Percentiles rank a stretch among this genome's conserved stretches.
Evolutionary conservation across 2,329 filamentous ascomycete species (phyloP).

Genomic region (Cladophialophora yegresii): DNA sequence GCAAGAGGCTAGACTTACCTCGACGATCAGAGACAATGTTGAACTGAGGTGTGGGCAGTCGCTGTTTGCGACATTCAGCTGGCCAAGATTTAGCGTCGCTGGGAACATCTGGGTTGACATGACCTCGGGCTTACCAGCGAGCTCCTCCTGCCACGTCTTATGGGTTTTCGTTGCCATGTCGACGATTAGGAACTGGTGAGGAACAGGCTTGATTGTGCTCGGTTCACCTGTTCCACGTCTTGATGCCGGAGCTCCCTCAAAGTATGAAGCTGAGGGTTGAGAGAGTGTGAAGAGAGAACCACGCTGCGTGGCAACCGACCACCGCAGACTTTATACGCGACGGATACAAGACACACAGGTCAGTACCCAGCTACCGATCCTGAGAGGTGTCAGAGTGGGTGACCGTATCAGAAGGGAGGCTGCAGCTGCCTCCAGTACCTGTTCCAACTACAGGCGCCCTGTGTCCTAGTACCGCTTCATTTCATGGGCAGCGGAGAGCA

Average conservation of each 20-base stretch:
- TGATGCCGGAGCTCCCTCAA: background rate
- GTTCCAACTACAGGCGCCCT: slow-evolving; percentile 24
- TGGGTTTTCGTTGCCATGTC: slow-evolving; percentile 35
- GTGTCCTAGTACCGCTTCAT: slow-evolving; percentile 29
- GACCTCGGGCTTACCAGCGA: slow-evolving; percentile 52
- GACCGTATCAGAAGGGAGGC: slow-evolving; percentile 25
- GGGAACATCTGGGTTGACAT: slow-evolving; percentile 1
- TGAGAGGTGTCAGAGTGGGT: slow-evolving; percentile 19
- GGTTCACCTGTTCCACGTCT: background rate
- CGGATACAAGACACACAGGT: slow-evolving; percentile 9
- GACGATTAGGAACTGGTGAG: background rate
- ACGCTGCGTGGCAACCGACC: slow-evolving; percentile 9
- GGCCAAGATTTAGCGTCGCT: slow-evolving; percentile 13
- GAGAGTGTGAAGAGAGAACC: slow-evolving; percentile 13
- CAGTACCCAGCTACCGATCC: slow-evolving; percentile 12
- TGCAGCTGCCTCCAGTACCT: slow-evolving; percentile 30
- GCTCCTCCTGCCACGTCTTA: slow-evolving; percentile 56
- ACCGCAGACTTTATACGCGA: slow-evolving; percentile 24
- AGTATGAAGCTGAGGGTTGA: background rate
- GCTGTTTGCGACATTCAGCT: slow-evolving; percentile 35
- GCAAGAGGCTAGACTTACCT: slow-evolving; percentile 38
- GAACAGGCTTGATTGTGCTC: background rate
- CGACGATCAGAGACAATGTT: slow-evolving; percentile 73
- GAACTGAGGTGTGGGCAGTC: slow-evolving; percentile 57
- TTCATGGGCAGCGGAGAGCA: slow-evolving; percentile 28